Evolutionary conservation across 1,284 basidiomycete genomes (phyloP).

Genomic region (Phellopilus nigrolimitatus): DNA sequence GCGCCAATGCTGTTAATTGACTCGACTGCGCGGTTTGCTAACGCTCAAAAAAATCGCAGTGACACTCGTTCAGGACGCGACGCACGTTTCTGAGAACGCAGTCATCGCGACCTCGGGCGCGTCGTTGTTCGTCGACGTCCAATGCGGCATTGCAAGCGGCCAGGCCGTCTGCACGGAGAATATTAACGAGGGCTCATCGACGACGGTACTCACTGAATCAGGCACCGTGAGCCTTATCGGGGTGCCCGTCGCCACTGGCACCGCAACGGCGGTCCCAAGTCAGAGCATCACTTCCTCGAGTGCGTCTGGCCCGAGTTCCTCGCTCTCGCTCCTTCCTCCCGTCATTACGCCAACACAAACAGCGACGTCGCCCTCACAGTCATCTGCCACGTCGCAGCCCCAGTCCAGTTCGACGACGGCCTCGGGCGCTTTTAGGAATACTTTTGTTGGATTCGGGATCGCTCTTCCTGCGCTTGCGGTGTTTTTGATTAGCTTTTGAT

Average conservation of each 20-base stretch:
- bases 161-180: conserved; percentile 12
- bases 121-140: conserved; percentile 6
- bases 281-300: conserved; percentile 6
- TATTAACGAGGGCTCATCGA: background rate
- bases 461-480: background rate
- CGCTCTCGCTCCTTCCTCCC: background rate
- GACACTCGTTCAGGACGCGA: conserved; percentile 16
- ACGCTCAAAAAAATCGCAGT: background rate
- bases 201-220: conserved; percentile 12
- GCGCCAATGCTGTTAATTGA: background rate
- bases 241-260: conserved; percentile 2
- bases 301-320: background rate
- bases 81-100: conserved; percentile 16
- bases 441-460: background rate
- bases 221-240: background rate
- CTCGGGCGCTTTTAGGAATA: background rate
- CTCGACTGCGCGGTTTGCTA: background rate
- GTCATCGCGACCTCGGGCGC: conserved; percentile 8
- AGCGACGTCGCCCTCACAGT: background rate
- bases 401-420: background rate
- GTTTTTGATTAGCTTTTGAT: background rate
- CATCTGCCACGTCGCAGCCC: background rate
- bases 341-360: background rate
- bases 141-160: conserved; percentile 7
- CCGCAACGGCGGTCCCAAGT: background rate